Evolutionary conservation across 2,329 filamentous ascomycete species (phyloP).

Genomic region (Orbilia brochopaga): DNA sequence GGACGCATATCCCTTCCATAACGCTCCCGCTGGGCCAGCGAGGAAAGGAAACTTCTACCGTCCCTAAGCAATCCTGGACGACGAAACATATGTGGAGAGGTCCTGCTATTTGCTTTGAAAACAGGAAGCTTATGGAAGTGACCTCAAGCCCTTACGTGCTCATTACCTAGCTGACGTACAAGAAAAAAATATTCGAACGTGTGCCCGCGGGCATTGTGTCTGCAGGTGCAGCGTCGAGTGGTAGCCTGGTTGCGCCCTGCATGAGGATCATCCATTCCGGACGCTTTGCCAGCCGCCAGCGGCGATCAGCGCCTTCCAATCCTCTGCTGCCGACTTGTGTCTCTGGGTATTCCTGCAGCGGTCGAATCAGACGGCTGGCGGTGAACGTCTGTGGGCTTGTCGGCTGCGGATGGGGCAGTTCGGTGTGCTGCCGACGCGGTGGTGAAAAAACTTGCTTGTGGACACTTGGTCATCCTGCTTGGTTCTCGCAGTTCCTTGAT

Average conservation of each 20-base stretch:
- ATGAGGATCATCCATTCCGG: background rate
- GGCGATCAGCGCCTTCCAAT: background rate
- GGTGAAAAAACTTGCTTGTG: no score
- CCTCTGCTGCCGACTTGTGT: background rate
- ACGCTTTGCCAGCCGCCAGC: conserved; percentile 1
- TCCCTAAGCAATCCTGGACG: background rate
- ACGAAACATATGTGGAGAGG: background rate
- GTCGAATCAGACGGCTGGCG: no score
- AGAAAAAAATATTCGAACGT: background rate
- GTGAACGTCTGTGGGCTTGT: no score
- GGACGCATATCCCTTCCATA: conserved; percentile 3
- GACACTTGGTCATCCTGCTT: no score
- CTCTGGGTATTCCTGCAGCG: no score
- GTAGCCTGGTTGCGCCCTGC: background rate
- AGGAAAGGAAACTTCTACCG: background rate
- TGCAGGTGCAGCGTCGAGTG: background rate
- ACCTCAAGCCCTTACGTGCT: no score
- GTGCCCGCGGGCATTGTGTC: background rate
- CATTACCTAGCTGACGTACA: background rate
- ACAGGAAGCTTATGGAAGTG: no score
- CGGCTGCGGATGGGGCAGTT: no score
- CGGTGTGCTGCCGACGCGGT: no score
- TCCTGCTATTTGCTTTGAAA: no score
- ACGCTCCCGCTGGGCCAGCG: background rate
- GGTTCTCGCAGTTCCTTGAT: no score